A percentile compares a stretch with the other conserved stretches of the same genome.
These are phyloP conservation scores for Hyaloscypha variabilis DNA, from an alignment of 495 filamentous ascomycete genomes.

Conservation along the genomic window DNA sequence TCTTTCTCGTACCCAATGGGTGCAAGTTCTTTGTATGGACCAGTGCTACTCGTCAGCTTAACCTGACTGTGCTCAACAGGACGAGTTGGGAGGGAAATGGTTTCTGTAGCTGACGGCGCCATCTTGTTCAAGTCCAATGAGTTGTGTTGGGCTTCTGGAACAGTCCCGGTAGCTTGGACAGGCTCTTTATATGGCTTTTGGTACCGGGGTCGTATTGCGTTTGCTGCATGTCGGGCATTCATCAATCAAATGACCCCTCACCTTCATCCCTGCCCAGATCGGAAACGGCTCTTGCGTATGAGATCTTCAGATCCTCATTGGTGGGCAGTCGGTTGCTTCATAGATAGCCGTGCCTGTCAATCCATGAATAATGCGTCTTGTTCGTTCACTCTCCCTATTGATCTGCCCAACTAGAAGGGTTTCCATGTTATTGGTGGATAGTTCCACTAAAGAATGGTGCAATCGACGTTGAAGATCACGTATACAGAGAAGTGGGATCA, in stretches of 20 bases:
- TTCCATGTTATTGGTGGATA: constrained; percentile 10
- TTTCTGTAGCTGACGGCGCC: constrained; percentile 58
- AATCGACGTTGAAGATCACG: constrained; percentile 20
- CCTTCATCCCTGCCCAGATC: constrained; percentile 4
- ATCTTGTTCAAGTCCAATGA: constrained; percentile 37
- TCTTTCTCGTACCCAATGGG: constrained; percentile 54
- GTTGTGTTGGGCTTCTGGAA: not conserved
- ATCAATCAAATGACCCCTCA: constrained; percentile 19
- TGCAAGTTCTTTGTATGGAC: constrained; percentile 64
- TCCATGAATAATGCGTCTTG: not conserved
- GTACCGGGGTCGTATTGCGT: constrained; percentile 14
- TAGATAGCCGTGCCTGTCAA: constrained; percentile 1
- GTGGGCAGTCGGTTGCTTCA: not conserved
- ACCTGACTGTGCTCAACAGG: constrained; percentile 33
- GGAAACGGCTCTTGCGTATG: constrained; percentile 1
- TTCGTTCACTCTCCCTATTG: not conserved
- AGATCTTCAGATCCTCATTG: constrained; percentile 3
- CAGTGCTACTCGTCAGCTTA: constrained; percentile 42
- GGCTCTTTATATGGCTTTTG: not conserved
- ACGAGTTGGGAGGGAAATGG: constrained; percentile 32
- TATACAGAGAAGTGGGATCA: constrained; percentile 9
- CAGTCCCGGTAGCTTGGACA: not conserved
- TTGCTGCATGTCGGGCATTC: not conserved
- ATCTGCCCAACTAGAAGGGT: not conserved
- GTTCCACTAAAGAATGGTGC: constrained; percentile 15